Conservation (phyloP, 1,284 basidiomycete species). For the Naganishia cerealis region DNA sequence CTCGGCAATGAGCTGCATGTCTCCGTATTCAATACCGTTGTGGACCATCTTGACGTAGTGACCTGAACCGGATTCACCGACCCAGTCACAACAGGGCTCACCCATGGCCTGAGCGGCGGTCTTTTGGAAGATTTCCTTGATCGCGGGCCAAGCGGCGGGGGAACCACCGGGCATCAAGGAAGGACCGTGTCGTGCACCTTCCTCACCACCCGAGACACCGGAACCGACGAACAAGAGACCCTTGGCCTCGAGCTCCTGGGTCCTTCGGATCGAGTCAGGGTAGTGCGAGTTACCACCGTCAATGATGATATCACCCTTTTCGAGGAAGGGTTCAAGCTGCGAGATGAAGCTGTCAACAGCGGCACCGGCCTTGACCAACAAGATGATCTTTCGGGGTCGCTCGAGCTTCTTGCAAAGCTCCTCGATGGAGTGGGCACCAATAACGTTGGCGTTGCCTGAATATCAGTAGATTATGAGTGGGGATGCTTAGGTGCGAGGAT, state of each 20-base stretch:
- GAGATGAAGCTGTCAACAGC: constrained; percentile 64
- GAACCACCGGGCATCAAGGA: constrained; percentile 99
- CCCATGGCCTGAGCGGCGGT: constrained; percentile 92
- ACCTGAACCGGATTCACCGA: constrained; percentile 91
- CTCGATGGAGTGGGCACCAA: constrained; percentile 90
- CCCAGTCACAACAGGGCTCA: constrained; percentile 99
- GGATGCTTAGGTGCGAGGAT: background rate
- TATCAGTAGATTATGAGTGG: constrained; percentile 9
- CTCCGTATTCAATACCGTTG: constrained; percentile 94
- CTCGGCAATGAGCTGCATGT: constrained; percentile 99
- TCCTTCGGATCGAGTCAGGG: constrained; percentile 94
- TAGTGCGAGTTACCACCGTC: constrained; percentile 99
- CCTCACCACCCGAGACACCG: constrained; percentile 99
- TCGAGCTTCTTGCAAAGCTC: constrained; percentile 68
- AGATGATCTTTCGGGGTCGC: constrained; percentile 73
- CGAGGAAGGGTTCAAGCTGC: constrained; percentile 61
- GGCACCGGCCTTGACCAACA: constrained; percentile 73
- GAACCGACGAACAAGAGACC: constrained; percentile 96
- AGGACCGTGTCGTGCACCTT: constrained; percentile 95
- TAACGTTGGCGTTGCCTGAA: constrained; percentile 79
- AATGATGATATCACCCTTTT: constrained; percentile 87
- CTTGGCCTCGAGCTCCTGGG: constrained; percentile 87
- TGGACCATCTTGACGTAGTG: constrained; percentile 73
- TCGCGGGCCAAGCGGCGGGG: constrained; percentile 86
- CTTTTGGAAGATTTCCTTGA: constrained; percentile 99